These are phyloP conservation scores for Closterium sp. DNA, from an alignment of 139 green algal species.

Conservation along the genomic window DNA sequence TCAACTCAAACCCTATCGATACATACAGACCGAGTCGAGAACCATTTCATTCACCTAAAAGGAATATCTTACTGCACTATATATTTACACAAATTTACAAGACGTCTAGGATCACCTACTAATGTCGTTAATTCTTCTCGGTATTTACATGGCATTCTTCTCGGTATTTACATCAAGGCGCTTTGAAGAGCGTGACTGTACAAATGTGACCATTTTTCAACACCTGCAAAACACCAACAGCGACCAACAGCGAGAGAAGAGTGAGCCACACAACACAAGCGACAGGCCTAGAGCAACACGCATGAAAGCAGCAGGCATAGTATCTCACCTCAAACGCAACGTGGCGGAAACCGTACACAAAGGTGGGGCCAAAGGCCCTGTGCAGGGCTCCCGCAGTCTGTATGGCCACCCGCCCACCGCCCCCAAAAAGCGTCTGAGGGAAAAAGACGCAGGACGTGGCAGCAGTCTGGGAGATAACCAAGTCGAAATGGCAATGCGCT, in stretches of 20 bases:
- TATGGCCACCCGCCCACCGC: constrained; percentile 48
- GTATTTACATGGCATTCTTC: too few relatives aligned
- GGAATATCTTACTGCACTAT: too few relatives aligned
- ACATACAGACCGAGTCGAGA: too few relatives aligned
- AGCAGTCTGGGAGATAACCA: too few relatives aligned
- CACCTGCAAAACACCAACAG: constrained; percentile 12
- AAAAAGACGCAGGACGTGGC: too few relatives aligned
- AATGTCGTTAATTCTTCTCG: too few relatives aligned
- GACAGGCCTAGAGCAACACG: background rate
- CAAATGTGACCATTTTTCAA: constrained; percentile 51
- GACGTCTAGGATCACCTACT: too few relatives aligned
- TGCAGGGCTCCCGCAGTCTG: constrained; percentile 50
- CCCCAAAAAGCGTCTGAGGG: constrained; percentile 45
- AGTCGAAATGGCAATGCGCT: too few relatives aligned
- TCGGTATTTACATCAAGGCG: too few relatives aligned
- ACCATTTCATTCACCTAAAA: too few relatives aligned
- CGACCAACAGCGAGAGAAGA: background rate
- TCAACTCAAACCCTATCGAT: too few relatives aligned
- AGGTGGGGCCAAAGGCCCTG: constrained; percentile 60
- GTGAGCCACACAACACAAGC: background rate
- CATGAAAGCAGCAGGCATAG: background rate
- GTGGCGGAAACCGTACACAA: constrained; percentile 60
- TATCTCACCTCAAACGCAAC: constrained; percentile 58
- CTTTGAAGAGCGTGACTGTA: constrained; percentile 56
- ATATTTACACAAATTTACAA: background rate